These are phyloP conservation scores for Oehlia diaphana DNA, from an alignment of 192 early-diverging fungal genomes.

Conservation along the genomic window DNA sequence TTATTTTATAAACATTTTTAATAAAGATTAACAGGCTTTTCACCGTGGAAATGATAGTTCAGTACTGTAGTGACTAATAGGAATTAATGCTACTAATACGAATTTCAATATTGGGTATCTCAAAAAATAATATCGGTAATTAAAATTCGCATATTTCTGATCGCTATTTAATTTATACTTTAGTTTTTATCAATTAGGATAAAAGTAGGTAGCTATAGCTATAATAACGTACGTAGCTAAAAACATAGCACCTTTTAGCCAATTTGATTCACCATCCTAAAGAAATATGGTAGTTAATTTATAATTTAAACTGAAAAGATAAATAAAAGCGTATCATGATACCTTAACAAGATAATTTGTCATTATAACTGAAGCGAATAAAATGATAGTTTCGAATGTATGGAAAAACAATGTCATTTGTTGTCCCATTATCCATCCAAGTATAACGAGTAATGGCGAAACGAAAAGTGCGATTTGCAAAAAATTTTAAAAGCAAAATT, in stretches of 20 bases:
- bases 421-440: constrained; percentile 81
- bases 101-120: too few relatives aligned
- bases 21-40: too few relatives aligned
- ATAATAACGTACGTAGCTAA: constrained; percentile 83
- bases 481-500: too few relatives aligned
- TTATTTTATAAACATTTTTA: too few relatives aligned
- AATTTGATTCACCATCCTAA: constrained; percentile 83
- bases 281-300: constrained; percentile 21
- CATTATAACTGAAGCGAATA: constrained; percentile 78
- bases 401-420: constrained; percentile 87
- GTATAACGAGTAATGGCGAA: constrained; percentile 64
- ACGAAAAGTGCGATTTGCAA: constrained; percentile 84
- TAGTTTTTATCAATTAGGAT: too few relatives aligned
- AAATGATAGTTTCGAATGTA: constrained; percentile 75
- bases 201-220: constrained; percentile 59
- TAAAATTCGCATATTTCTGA: too few relatives aligned
- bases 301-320: constrained; percentile 23
- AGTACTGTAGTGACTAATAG: too few relatives aligned
- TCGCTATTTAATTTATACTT: too few relatives aligned
- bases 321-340: too few relatives aligned
- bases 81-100: too few relatives aligned
- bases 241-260: constrained; percentile 89
- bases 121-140: too few relatives aligned
- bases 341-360: constrained; percentile 70
- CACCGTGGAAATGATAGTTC: too few relatives aligned